Evolutionary conservation across 768 basidiomycete species (phyloP), one percentile per base, ranked within the genome.

Genomic region (Mycena olivaceomarginata): DNA sequence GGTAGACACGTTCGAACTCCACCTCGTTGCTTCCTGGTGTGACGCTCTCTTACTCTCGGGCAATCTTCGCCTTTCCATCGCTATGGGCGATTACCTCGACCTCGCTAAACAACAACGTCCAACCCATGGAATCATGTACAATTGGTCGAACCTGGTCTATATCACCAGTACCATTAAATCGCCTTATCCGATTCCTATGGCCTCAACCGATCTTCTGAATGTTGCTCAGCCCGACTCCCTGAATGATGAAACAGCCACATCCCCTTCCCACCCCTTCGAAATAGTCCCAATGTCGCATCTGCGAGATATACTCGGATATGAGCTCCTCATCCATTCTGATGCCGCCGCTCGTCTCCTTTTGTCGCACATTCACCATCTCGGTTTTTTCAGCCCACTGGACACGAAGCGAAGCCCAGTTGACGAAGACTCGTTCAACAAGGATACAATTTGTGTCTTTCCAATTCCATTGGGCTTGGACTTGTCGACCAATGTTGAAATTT

Each of bases 401-500:
- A 73, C 74, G n/a, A 78, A 79, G 8, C 57, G 78, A 18, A 76
- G 73, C 15, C 85, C 90, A 46, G 87, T 91, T 79, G 85, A 88
- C 53, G 83, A 83, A n/a, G 78, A 85, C 20, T 56, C 77, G 16
- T 81, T 82, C 41, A 83, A 86, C 53, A 85, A 86, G 37, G 80
- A 86, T 25, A 78, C 86, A 43, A 82, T 86, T 67, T 94, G 93
- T 79, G 85, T 85, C 11, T 96, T 96, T 79, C 93, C 93, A 1
- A 83, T 96, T 22, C 95, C 96, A 1, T 83, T 94, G 12, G 91
- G 93, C 0, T 88, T 96, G 56, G 96, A 97, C 78, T 84, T 93
- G 15, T 94, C 95, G 1, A 88, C 89, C 20, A 92, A 93, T 62
- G 94, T 97, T 9, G 95, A 96, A 80, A 91, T 89, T 0, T 86